phyloP scores from a whole-genome alignment of 2,329 filamentous ascomycete species.

The Cladosporium sp. region DNA sequence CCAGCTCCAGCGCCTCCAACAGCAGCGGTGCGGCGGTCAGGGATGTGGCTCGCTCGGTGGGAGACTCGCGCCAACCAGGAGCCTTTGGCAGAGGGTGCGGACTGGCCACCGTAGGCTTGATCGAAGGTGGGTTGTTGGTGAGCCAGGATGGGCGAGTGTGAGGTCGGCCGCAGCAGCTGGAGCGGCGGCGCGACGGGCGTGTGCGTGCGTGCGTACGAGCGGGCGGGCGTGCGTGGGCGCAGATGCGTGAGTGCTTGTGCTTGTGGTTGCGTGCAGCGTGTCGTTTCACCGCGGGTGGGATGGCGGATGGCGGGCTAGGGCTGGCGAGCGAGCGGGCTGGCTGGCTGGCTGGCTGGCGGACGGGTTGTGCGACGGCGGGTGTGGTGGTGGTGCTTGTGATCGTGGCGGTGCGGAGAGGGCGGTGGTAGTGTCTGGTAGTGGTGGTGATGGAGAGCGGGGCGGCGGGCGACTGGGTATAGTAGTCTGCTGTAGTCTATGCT shows the following conservation, averaged over 20 bases:
- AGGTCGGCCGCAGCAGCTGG: constrained; percentile 15
- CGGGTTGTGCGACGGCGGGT: not conserved
- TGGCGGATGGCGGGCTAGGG: not conserved
- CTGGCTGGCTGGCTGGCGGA: not conserved
- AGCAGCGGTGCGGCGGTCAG: constrained; percentile 25
- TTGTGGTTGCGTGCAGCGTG: constrained; percentile 2
- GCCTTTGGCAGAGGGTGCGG: constrained; percentile 23
- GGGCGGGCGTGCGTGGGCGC: not conserved
- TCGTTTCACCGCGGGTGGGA: constrained; percentile 9
- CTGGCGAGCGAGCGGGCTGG: not conserved
- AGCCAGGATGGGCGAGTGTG: constrained; percentile 24
- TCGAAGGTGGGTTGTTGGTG: constrained; percentile 26
- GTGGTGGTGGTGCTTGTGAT: not conserved
- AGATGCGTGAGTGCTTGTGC: not conserved
- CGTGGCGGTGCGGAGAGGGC: not conserved
- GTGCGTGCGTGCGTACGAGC: not conserved
- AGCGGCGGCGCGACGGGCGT: constrained; percentile 11
- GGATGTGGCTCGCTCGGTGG: constrained; percentile 35
- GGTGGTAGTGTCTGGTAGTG: not conserved
- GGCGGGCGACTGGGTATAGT: not conserved
- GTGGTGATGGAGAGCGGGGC: not conserved
- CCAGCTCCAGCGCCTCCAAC: not conserved
- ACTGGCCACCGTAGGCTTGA: constrained; percentile 25
- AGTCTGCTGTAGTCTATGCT: not conserved
- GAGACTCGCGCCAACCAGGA: constrained; percentile 35